Evolutionary conservation across 371 early-diverging fungal genomes (phyloP), one percentile per base, ranked within the genome.

Genomic region (Syncephalastrum contaminatum): DNA sequence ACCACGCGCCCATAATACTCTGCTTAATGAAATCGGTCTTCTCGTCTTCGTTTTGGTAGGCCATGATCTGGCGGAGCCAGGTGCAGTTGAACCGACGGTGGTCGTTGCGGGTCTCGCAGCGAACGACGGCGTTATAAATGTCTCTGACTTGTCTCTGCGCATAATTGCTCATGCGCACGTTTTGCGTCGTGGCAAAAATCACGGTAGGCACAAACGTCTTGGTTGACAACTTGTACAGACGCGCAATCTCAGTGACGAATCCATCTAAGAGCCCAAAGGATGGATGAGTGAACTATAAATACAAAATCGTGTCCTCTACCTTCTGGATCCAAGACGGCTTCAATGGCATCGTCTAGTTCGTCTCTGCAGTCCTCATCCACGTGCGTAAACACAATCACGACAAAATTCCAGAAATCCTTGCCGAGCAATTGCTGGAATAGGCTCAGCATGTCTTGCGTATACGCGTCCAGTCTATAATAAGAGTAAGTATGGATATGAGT

Each of bases 361-460:
- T 82, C 85, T 18, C 75, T 58, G 18, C 70, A 67, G 36, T 82
- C 80, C 51, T 82, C 83, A 53, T 84, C 85, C 16, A 81, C 83
- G 62, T 82, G 82, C 1, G 85, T 84, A 55, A 84, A 84, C 40
- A 80, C 83, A 46, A 84, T 69, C 14, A 82, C 77, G 6, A 82
- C 82, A 62, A 80, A 81, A 42, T 81, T 77, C 85, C 83, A 84
- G 50, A 84, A 84, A 20, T 80, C 76, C 20, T 72, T 78, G 21
- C 85, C 85, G 15, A 84, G 64, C 25, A 84, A 53, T 47, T 76
- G 72, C 47, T 82, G 81, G 54, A 84, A 84, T 27, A 82, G 54
- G 15, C 72, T 54, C 30, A 84, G 52, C 83, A 84, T 84, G 48
- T 78, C 80, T 63, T 84, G 82, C 2, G 83, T 80, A 57, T 81